phyloP scores from a whole-genome alignment of 2,329 filamentous ascomycete species.

The Albophoma yamanashiensis region DNA sequence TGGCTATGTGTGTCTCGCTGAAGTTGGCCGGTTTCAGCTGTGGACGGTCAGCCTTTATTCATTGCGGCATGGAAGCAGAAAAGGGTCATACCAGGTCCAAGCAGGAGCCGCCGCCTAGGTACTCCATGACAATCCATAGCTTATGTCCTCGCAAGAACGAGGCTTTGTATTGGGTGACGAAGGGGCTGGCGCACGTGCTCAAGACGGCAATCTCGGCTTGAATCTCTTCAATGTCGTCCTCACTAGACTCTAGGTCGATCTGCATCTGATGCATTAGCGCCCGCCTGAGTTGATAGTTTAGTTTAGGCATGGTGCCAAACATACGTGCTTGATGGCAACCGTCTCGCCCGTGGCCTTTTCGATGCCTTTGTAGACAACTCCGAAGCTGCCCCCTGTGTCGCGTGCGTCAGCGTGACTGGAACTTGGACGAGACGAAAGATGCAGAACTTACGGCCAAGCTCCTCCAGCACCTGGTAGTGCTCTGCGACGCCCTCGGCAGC shows the following conservation, averaged over 20 bases:
- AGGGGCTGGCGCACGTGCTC: slow-evolving; percentile 87
- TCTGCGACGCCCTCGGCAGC: slow-evolving; percentile 60
- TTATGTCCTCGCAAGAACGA: slow-evolving; percentile 95
- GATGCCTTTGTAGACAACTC: slow-evolving; percentile 93
- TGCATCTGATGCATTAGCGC: slow-evolving; percentile 22
- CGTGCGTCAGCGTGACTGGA: slow-evolving; percentile 3
- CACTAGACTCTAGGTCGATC: slow-evolving; percentile 98
- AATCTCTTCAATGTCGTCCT: slow-evolving; percentile 96
- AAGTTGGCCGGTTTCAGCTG: slow-evolving; percentile 86
- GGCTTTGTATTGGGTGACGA: slow-evolving; percentile 91
- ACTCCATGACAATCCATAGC: slow-evolving; percentile 99
- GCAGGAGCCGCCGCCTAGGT: slow-evolving; percentile 87
- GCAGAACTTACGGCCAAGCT: slow-evolving; percentile 73
- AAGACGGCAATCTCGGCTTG: slow-evolving; percentile 94
- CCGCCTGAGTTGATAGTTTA: neutral
- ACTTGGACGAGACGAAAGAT: neutral
- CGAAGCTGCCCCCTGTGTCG: slow-evolving; percentile 79
- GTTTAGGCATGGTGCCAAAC: slow-evolving; percentile 16
- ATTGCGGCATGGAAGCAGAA: neutral
- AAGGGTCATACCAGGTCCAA: slow-evolving; percentile 62
- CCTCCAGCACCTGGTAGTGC: slow-evolving; percentile 90
- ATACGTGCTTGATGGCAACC: slow-evolving; percentile 92
- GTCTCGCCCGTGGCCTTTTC: slow-evolving; percentile 83
- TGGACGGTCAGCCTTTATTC: slow-evolving; percentile 17
- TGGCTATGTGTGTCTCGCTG: slow-evolving; percentile 81